Percentiles rank a stretch among this genome's conserved stretches.
These are phyloP conservation scores for Yarrowia sp. DNA, from an alignment of 805 yeast genomes.

Conservation along the genomic window DNA sequence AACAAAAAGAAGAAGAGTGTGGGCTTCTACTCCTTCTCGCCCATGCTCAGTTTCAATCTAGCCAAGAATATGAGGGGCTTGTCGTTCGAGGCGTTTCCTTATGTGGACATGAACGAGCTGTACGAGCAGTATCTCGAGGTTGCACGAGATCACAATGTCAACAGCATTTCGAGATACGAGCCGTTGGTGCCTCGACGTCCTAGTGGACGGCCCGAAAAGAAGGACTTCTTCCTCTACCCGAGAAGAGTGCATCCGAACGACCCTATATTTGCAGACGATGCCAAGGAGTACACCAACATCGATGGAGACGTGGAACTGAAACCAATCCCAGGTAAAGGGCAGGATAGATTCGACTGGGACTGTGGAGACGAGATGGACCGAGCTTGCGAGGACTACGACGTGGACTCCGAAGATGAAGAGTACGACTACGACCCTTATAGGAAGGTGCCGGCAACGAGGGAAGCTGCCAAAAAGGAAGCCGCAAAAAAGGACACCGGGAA, in stretches of 20 bases:
- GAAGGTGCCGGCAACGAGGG: too few species aligned
- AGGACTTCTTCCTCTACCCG: not conserved
- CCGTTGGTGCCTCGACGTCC: not conserved
- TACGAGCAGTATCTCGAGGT: not conserved
- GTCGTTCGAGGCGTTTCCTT: too few species aligned
- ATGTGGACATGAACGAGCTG: not conserved
- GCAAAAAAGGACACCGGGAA: too few species aligned
- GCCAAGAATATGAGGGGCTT: not conserved
- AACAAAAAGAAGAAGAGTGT: not conserved
- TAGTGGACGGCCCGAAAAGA: not conserved
- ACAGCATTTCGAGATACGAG: not conserved
- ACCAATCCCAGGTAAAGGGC: too few species aligned
- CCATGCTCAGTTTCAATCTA: not conserved
- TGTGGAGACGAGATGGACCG: not conserved
- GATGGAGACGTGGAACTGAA: not conserved
- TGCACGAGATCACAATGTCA: not conserved
- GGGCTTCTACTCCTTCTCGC: constrained; percentile 5
- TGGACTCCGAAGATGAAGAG: not conserved
- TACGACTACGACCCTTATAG: too few species aligned
- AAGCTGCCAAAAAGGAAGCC: too few species aligned
- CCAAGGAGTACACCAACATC: not conserved
- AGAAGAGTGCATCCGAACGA: not conserved
- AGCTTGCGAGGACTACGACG: not conserved
- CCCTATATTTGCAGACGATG: not conserved
- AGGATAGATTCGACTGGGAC: not conserved